A percentile compares a stretch with the other conserved stretches of the same genome.
These are phyloP conservation scores for Senna siamea DNA, from an alignment of 306 rosid species.

Conservation along the genomic window DNA sequence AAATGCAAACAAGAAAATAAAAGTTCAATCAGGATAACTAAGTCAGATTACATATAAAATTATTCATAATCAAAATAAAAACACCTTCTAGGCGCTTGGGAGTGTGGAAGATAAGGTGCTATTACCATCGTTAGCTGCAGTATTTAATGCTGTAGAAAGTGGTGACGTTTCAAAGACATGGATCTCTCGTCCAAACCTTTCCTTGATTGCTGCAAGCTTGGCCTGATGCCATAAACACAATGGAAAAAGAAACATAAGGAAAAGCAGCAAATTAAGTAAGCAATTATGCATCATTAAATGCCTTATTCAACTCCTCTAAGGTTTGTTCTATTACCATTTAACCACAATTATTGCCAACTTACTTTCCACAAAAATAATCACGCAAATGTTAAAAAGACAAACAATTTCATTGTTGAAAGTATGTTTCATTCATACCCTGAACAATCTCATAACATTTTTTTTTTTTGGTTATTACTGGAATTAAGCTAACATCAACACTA, in stretches of 20 bases:
- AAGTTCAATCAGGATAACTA: constrained; percentile 3
- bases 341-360: too few relatives aligned
- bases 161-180: constrained; percentile 67
- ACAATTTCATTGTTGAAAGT: too few relatives aligned
- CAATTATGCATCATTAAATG: background rate
- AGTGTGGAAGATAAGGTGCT: constrained; percentile 6
- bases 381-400: too few relatives aligned
- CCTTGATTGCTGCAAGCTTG: constrained; percentile 58
- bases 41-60: background rate
- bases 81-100: background rate
- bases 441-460: too few relatives aligned
- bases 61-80: background rate
- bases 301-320: too few relatives aligned
- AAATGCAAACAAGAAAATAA: constrained; percentile 28
- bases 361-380: too few relatives aligned
- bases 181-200: constrained; percentile 73
- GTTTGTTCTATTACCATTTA: too few relatives aligned
- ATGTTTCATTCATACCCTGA: too few relatives aligned
- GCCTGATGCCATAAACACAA: constrained; percentile 49
- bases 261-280: constrained; percentile 21
- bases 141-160: constrained; percentile 52
- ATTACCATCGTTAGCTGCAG: constrained; percentile 53
- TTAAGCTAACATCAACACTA: too few relatives aligned
- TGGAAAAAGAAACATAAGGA: background rate
- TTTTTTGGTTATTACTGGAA: too few relatives aligned